These are phyloP conservation scores for Heterobasidion parviporum DNA, from an alignment of 1,284 basidiomycete species.

Conservation along the genomic window DNA sequence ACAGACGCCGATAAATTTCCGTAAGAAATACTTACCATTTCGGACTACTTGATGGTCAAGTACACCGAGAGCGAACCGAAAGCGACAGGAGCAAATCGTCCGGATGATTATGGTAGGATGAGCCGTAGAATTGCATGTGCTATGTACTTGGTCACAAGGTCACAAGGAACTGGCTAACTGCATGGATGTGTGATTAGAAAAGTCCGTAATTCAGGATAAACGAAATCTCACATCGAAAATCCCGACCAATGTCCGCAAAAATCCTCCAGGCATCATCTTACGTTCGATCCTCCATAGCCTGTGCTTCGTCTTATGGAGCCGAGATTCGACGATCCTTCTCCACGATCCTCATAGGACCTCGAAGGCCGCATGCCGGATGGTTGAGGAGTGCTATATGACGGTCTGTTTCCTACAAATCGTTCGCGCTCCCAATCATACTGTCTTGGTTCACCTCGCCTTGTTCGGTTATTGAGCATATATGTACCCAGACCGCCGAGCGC, in stretches of 20 bases:
- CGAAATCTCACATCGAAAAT: not conserved
- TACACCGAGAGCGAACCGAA: no score
- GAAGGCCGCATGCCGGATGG: constrained; percentile 10
- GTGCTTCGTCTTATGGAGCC: constrained; percentile 61
- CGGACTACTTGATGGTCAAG: no score
- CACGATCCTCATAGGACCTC: constrained; percentile 40
- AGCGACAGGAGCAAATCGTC: no score
- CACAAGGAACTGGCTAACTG: no score
- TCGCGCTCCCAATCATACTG: constrained; percentile 48
- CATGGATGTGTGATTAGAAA: no score
- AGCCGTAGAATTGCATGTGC: no score
- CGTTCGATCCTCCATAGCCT: constrained; percentile 62
- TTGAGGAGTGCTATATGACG: constrained; percentile 17
- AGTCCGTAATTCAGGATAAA: no score
- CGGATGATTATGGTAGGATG: no score
- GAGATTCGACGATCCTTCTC: constrained; percentile 60
- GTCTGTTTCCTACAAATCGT: constrained; percentile 16
- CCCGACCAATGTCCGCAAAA: not conserved
- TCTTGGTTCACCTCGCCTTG: constrained; percentile 17
- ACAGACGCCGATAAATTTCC: no score
- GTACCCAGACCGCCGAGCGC: constrained; percentile 60
- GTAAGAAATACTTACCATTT: no score
- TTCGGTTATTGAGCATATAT: constrained; percentile 40
- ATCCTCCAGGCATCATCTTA: constrained; percentile 26
- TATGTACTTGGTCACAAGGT: no score